Evolutionary conservation across 495 filamentous ascomycete species (phyloP), one percentile per base, ranked within the genome.

Genomic region (Xylaria curta): DNA sequence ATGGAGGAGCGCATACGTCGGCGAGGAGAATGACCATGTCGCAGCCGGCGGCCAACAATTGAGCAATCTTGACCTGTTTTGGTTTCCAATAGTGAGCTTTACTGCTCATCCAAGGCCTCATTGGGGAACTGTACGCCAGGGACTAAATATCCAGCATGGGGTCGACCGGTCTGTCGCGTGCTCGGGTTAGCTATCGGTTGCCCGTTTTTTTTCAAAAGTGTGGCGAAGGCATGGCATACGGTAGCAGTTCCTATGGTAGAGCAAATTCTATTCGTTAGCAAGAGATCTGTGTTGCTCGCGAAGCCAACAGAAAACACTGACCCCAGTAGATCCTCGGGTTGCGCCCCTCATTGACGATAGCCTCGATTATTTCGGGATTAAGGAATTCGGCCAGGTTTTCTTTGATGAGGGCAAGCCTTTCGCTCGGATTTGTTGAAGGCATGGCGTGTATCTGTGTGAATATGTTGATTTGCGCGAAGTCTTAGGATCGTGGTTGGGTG

Each of bases 271-370:
- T 47, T 33, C 1, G 63, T 66, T 33, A 72, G 69, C 28, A 66
- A 44, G 6, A 26, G 26, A 13, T 33, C 1, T 8, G 15, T 56
- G 21, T 38, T 33, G 24, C 36, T 21, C 15, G n/a, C 15, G n/a
- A n/a, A 4, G 21, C 21, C 15, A 61, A 38, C 33, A 65, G 38
- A 33, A 3, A 64, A 6, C n/a, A 38, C 44, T 46, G 81, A 89
- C 92, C 95, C 93, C 93, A 97, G 88, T 98, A 98, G 76, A 97
- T 87, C 56, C 86, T 87, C 19, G 92, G 87, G 33, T 90, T 87
- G 13, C 90, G 84, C n/a, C 91, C 88, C 78, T 96, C 86, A 13
- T 89, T 88, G 62, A 98, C 82, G 65, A 91, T 84, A 69, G 88
- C 84, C 78, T 96, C 91, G 70, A 98, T 91, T 62, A 98, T 90